A percentile compares a stretch with the other conserved stretches of the same genome.
phyloP scores from a whole-genome alignment of 1,284 basidiomycete species.

The Rhodotorula sp. region DNA sequence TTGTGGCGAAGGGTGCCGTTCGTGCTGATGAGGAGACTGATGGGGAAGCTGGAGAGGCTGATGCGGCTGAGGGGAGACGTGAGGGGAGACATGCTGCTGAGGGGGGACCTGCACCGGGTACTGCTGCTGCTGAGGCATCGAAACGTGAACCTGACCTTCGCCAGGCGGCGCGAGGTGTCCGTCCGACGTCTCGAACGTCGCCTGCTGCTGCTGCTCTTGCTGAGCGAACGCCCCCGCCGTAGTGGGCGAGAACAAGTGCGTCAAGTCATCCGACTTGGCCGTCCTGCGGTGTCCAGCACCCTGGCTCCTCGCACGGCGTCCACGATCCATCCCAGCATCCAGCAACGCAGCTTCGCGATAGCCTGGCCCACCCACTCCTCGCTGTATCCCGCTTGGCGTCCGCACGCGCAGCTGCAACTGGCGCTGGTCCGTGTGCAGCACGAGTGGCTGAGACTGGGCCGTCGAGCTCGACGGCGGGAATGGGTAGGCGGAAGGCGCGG shows the following conservation, averaged over 20 bases:
- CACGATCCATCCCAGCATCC: constrained; percentile 1
- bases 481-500: constrained; percentile 5
- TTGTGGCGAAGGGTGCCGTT: neutral
- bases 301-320: constrained; percentile 21
- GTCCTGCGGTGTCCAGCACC: constrained; percentile 14
- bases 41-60: neutral
- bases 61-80: neutral
- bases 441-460: neutral
- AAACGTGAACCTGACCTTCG: neutral
- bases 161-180: constrained; percentile 20
- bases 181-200: neutral
- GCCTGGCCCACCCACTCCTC: neutral
- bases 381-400: neutral
- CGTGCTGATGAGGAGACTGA: neutral
- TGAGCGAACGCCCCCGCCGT: neutral
- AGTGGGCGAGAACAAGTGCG: constrained; percentile 16
- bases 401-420: constrained; percentile 1
- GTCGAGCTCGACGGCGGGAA: neutral
- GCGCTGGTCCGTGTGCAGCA: constrained; percentile 4
- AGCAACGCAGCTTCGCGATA: constrained; percentile 23
- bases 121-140: neutral
- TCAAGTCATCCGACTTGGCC: constrained; percentile 28
- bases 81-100: neutral
- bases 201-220: neutral
- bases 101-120: neutral